Evolutionary conservation across 2,329 filamentous ascomycete genomes (phyloP).

Genomic region (Fusarium bulbicola): DNA sequence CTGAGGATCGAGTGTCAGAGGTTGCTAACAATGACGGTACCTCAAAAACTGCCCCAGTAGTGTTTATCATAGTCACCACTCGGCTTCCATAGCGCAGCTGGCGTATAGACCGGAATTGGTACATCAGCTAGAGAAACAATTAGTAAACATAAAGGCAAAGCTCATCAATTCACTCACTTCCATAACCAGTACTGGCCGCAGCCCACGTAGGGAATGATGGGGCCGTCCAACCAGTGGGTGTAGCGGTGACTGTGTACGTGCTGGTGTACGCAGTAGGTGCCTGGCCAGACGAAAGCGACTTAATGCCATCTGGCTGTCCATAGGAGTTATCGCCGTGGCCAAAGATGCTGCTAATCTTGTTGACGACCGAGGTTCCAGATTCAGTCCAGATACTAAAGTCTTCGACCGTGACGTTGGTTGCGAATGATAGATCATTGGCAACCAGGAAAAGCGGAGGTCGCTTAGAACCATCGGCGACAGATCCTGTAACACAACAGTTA

Average conservation of each 20-base stretch:
- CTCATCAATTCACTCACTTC: not conserved
- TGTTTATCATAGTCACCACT: not conserved
- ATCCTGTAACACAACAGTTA: not conserved
- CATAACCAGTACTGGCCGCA: not conserved
- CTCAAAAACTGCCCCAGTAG: not conserved
- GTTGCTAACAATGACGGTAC: accelerated
- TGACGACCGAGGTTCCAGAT: not conserved
- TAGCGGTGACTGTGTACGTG: not conserved
- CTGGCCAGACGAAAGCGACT: not conserved
- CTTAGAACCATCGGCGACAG: not conserved
- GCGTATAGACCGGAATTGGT: not conserved
- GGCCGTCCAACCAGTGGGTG: not conserved
- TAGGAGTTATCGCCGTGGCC: not conserved
- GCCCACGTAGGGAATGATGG: not conserved
- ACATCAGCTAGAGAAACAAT: not conserved
- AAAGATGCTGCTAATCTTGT: not conserved
- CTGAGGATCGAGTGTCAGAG: accelerated
- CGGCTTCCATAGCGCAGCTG: not conserved
- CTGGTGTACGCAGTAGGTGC: not conserved
- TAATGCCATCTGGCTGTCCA: not conserved
- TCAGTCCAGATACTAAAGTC: not conserved
- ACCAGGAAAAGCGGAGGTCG: not conserved
- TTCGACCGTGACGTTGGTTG: not conserved
- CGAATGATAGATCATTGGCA: not conserved
- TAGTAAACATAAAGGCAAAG: accelerated